These are phyloP conservation scores for Talaromyces marneffei DNA, from an alignment of 2,329 filamentous ascomycete genomes.

Conservation along the genomic window DNA sequence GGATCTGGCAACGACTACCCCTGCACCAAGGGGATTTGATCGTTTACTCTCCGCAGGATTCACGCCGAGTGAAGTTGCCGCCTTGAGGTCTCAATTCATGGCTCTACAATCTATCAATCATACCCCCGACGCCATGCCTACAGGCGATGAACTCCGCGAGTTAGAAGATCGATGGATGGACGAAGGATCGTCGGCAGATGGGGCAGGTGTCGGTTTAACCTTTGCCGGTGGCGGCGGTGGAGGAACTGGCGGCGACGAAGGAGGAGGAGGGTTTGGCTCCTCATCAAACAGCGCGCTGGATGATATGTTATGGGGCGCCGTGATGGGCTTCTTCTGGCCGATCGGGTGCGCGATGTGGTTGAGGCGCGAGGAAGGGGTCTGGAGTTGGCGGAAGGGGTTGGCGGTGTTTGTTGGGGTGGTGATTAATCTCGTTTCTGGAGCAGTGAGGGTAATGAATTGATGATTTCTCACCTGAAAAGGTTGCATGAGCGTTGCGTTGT, in stretches of 20 bases:
- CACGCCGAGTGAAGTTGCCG: slow-evolving; percentile 72
- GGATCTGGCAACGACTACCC: slow-evolving; percentile 34
- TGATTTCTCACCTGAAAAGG: background rate
- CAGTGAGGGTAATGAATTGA: slow-evolving; percentile 54
- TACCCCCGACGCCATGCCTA: slow-evolving; percentile 85
- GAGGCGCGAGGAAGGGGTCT: slow-evolving; percentile 78
- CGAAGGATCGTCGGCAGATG: slow-evolving; percentile 44
- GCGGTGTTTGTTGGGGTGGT: slow-evolving; percentile 81
- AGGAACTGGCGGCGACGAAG: slow-evolving; percentile 33
- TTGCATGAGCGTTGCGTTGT: too few relatives aligned
- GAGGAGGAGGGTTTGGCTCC: slow-evolving; percentile 38
- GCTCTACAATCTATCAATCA: slow-evolving; percentile 75
- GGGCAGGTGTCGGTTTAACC: slow-evolving; percentile 29
- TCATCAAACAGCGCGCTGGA: slow-evolving; percentile 59
- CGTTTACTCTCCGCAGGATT: slow-evolving; percentile 76
- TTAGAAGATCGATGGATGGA: slow-evolving; percentile 94
- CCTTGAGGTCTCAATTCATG: slow-evolving; percentile 80
- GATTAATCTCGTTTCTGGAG: slow-evolving; percentile 70
- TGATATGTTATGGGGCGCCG: slow-evolving; percentile 78
- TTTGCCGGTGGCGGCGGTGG: slow-evolving; percentile 34
- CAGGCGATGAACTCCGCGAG: slow-evolving; percentile 64
- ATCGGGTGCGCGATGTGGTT: slow-evolving; percentile 80
- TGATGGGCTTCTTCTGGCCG: slow-evolving; percentile 94
- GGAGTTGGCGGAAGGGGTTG: slow-evolving; percentile 75
- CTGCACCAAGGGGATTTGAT: slow-evolving; percentile 76